Evolutionary conservation across 73 alveolate genomes (phyloP).

Genomic region (Stentor roeselii): DNA sequence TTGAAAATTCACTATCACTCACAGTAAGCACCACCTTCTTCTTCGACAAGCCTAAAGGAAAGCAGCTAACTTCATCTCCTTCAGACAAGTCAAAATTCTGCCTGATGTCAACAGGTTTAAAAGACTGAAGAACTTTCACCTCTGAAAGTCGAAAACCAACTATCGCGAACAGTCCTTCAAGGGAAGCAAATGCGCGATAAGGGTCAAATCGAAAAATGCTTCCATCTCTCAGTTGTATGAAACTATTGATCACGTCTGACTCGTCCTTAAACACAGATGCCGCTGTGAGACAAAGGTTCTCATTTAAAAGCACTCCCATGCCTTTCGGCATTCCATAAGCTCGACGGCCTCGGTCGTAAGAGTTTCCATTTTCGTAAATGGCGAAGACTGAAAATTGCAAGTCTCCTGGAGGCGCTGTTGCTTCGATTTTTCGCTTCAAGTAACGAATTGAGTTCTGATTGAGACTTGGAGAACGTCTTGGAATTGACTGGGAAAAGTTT

Average conservation of each 20-base stretch:
- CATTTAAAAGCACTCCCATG: neutral
- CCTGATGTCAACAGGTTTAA: slow-evolving; percentile 6
- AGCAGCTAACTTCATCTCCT: neutral
- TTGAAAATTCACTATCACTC: neutral
- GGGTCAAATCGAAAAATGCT: slow-evolving; percentile 14
- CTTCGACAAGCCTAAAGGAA: neutral
- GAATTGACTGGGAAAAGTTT: neutral
- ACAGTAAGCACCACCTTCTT: neutral
- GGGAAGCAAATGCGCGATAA: neutral
- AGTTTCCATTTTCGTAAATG: neutral
- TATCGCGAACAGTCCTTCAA: neutral
- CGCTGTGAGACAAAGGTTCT: neutral
- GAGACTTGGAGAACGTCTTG: neutral
- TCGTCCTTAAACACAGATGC: neutral
- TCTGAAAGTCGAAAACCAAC: neutral
- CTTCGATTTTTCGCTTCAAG: neutral
- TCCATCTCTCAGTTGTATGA: neutral
- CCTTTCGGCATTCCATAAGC: slow-evolving; percentile 12
- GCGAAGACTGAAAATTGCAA: neutral
- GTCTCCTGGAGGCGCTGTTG: slow-evolving; percentile 10
- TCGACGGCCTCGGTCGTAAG: neutral
- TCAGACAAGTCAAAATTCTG: neutral
- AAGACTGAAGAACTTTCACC: neutral
- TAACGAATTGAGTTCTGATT: neutral
- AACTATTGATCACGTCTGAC: neutral